phyloP scores from a whole-genome alignment of 2,329 filamentous ascomycete genomes.

The Pseudogymnoascus sp. region DNA sequence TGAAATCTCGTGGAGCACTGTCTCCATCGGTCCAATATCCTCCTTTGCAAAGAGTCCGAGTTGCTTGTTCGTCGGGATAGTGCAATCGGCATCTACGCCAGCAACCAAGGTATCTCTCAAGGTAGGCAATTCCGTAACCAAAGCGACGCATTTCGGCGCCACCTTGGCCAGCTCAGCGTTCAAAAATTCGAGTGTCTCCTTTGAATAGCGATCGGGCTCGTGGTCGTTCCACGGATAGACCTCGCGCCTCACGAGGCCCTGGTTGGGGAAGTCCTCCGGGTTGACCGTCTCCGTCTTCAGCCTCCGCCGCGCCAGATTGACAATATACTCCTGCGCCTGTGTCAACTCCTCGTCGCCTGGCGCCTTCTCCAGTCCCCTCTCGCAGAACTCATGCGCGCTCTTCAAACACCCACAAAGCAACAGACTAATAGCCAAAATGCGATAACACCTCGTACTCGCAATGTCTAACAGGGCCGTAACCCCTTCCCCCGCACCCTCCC shows the following conservation, averaged over 20 bases:
- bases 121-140: slow-evolving; percentile 66
- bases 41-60: slow-evolving; percentile 84
- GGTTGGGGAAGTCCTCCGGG: slow-evolving; percentile 55
- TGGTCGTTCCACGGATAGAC: slow-evolving; percentile 63
- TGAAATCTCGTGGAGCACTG: slow-evolving; percentile 73
- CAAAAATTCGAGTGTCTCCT: slow-evolving; percentile 61
- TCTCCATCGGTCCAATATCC: slow-evolving; percentile 69
- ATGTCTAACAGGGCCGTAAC: slow-evolving; percentile 35
- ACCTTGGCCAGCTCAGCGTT: slow-evolving; percentile 62
- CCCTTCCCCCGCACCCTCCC: slow-evolving; percentile 27
- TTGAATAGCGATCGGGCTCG: slow-evolving; percentile 63
- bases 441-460: slow-evolving; percentile 48
- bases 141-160: slow-evolving; percentile 76
- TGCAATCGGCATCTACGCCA: slow-evolving; percentile 38
- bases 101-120: slow-evolving; percentile 46
- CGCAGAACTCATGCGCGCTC: slow-evolving; percentile 59
- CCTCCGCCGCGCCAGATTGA: slow-evolving; percentile 43
- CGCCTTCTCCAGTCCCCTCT: slow-evolving; percentile 49
- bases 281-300: slow-evolving; percentile 38
- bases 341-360: slow-evolving; percentile 50
- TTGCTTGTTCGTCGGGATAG: slow-evolving; percentile 59
- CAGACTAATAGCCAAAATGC: slow-evolving; percentile 50
- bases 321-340: slow-evolving; percentile 46
- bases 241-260: slow-evolving; percentile 61
- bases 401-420: slow-evolving; percentile 61